Conservation (phyloP, 208 protist species). For the Phytomonas serpens region DNA sequence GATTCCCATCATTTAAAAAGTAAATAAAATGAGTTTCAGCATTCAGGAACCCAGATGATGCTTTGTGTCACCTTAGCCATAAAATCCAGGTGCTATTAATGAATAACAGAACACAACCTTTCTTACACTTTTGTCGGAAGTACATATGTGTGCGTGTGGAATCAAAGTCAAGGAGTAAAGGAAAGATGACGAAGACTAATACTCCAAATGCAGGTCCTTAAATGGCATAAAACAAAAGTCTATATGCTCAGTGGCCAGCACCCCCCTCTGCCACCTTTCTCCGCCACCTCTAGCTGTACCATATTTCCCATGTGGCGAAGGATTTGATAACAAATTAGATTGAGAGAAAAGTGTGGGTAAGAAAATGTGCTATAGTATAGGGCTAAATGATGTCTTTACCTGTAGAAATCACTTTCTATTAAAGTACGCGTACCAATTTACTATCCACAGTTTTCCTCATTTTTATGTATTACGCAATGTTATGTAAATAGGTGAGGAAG, state of each 20-base stretch:
- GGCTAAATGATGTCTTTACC: neutral
- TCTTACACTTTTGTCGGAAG: neutral
- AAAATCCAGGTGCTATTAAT: neutral
- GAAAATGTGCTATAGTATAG: conserved; percentile 9
- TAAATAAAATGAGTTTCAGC: conserved; percentile 2
- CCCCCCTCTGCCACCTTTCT: neutral
- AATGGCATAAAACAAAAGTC: neutral
- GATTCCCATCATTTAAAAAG: conserved; percentile 32
- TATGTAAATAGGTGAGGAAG: neutral
- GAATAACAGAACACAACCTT: neutral
- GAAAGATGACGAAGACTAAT: neutral
- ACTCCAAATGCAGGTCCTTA: neutral
- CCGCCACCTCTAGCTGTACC: neutral
- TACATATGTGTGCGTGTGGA: neutral
- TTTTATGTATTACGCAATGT: conserved; percentile 6
- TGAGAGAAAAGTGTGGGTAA: neutral
- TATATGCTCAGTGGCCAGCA: neutral
- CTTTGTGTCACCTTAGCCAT: neutral
- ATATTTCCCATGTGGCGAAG: neutral
- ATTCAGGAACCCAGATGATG: neutral
- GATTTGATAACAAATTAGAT: neutral
- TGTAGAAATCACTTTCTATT: conserved; percentile 9
- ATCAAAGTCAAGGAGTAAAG: neutral
- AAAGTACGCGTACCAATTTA: conserved; percentile 10
- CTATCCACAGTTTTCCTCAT: conserved; percentile 5